Percentiles rank a stretch among this genome's conserved stretches.
Conservation (phyloP, 1,284 basidiomycete species). For the Stygiomarasmius scandens region DNA sequence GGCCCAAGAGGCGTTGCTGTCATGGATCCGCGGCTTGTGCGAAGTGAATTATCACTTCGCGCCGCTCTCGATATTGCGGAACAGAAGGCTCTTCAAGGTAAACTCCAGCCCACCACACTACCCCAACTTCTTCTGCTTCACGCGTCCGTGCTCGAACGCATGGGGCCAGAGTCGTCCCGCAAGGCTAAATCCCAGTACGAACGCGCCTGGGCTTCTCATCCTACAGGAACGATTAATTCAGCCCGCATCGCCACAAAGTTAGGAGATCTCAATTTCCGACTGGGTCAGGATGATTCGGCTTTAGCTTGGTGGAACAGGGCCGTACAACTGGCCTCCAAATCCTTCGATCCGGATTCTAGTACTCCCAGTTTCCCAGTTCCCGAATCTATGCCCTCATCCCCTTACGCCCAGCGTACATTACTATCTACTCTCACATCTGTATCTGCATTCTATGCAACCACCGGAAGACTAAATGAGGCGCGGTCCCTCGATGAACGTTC, state of each 20-base stretch:
- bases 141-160: slow-evolving; percentile 68
- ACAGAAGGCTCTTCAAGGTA: slow-evolving; percentile 33
- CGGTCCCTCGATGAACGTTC: slow-evolving; percentile 67
- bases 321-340: slow-evolving; percentile 46
- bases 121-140: slow-evolving; percentile 64
- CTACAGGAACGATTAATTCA: slow-evolving; percentile 43
- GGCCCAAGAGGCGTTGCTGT: slow-evolving; percentile 42
- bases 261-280: slow-evolving; percentile 61
- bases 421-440: slow-evolving; percentile 69
- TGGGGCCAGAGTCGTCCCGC: slow-evolving; percentile 61
- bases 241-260: slow-evolving; percentile 67
- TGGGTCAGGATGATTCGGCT: slow-evolving; percentile 57
- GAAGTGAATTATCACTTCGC: slow-evolving; percentile 57
- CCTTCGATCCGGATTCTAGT: slow-evolving; percentile 17
- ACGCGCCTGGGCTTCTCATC: slow-evolving; percentile 56
- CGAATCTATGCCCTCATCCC: slow-evolving; percentile 52
- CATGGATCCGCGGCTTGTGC: slow-evolving; percentile 55
- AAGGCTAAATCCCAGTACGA: slow-evolving; percentile 68
- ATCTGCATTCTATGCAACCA: slow-evolving; percentile 71
- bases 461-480: slow-evolving; percentile 69
- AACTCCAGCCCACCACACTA: slow-evolving; percentile 54
- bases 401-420: slow-evolving; percentile 69
- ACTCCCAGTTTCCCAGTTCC: slow-evolving; percentile 35
- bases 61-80: slow-evolving; percentile 53
- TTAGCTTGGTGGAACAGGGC: slow-evolving; percentile 68